Percentiles rank a stretch among this genome's conserved stretches.
Evolutionary conservation across 2,329 filamentous ascomycete genomes (phyloP).

Genomic region (Ophiostoma himal-ulmi): DNA sequence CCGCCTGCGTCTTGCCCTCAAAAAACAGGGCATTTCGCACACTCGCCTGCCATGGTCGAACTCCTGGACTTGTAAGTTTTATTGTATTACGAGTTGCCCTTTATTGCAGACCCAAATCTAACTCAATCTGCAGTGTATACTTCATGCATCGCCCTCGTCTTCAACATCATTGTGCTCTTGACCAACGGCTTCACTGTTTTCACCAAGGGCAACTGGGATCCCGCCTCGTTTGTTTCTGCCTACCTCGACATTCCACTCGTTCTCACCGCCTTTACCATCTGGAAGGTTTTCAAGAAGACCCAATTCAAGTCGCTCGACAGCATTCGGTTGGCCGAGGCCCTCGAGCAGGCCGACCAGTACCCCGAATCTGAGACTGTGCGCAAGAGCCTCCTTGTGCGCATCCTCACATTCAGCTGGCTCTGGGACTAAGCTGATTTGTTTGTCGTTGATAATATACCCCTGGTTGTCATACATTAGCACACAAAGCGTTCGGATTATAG

Average conservation of each 20-base stretch:
- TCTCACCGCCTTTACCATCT: conserved; percentile 27
- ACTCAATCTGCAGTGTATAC: conserved; percentile 33
- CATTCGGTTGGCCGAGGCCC: conserved; percentile 48
- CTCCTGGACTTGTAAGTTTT: conserved; percentile 44
- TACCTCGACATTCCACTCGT: conserved; percentile 55
- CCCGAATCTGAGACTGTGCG: conserved; percentile 19
- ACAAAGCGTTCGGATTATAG: no score
- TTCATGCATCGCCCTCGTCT: conserved; percentile 31
- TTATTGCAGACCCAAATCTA: not conserved
- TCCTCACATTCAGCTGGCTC: conserved; percentile 17
- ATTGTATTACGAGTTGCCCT: not conserved
- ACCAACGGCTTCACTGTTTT: conserved; percentile 66
- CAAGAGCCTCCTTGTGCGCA: not conserved
- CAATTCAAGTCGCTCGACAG: not conserved
- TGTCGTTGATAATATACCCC: not conserved
- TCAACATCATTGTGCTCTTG: conserved; percentile 50
- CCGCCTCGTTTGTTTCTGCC: conserved; percentile 55
- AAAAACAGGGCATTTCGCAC: conserved; percentile 46
- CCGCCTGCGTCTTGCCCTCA: conserved; percentile 49
- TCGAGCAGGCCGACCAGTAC: conserved; percentile 41
- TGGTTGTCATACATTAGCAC: not conserved
- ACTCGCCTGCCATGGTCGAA: conserved; percentile 56
- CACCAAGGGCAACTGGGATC: conserved; percentile 50
- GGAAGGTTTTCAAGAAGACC: conserved; percentile 24
- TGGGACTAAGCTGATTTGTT: conserved; percentile 16